These are phyloP conservation scores for Tricholomella constricta DNA, from an alignment of 768 basidiomycete genomes.

Conservation along the genomic window DNA sequence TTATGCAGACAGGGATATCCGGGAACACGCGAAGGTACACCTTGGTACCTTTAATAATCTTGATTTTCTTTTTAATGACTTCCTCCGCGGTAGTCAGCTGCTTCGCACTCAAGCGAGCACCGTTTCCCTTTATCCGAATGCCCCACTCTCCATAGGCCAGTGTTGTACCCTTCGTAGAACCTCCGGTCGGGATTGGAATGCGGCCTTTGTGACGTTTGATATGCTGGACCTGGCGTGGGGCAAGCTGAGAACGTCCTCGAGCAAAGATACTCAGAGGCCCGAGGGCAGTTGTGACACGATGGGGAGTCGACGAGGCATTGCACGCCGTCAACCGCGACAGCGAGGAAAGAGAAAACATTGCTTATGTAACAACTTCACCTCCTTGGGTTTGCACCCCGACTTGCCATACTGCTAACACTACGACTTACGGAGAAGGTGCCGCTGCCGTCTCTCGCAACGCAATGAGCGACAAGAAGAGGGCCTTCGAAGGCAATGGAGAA, in stretches of 20 bases:
- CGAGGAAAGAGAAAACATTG: slow-evolving; percentile 48
- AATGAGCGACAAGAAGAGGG: slow-evolving; percentile 72
- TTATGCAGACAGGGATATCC: slow-evolving; percentile 95
- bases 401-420: neutral
- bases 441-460: neutral
- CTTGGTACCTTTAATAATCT: slow-evolving; percentile 85
- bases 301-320: slow-evolving; percentile 20
- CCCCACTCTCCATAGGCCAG: slow-evolving; percentile 93
- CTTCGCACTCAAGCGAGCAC: slow-evolving; percentile 82
- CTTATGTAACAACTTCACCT: slow-evolving; percentile 20
- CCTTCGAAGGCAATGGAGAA: slow-evolving; percentile 57
- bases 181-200: slow-evolving; percentile 83
- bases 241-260: slow-evolving; percentile 64
- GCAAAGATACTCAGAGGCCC: slow-evolving; percentile 39
- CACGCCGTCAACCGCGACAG: slow-evolving; percentile 28
- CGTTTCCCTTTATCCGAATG: slow-evolving; percentile 82
- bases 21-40: slow-evolving; percentile 91
- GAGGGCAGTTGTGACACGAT: slow-evolving; percentile 26
- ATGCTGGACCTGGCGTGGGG: slow-evolving; percentile 82
- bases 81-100: slow-evolving; percentile 87
- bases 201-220: slow-evolving; percentile 90
- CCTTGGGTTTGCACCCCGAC: slow-evolving; percentile 4
- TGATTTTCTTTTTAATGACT: slow-evolving; percentile 87
- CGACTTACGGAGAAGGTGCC: neutral
- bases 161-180: slow-evolving; percentile 91